Percentiles rank a stretch among this genome's conserved stretches.
phyloP scores from a whole-genome alignment of 306 rosid species.

The Geum urbanum region DNA sequence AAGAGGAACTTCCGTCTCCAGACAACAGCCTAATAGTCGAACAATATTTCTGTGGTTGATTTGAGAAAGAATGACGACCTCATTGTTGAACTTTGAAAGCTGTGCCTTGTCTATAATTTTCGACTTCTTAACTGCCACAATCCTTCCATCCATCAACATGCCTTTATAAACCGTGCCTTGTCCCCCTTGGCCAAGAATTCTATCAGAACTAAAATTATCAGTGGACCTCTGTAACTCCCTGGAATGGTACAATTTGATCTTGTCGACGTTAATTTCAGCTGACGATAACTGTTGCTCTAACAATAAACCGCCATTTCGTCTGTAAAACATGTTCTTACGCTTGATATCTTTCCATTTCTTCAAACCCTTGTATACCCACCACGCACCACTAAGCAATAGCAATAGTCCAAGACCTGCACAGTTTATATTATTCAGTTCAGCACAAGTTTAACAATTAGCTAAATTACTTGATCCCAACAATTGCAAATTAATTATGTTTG shows the following conservation, averaged over 20 bases:
- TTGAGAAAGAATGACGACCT: slow-evolving; percentile 1
- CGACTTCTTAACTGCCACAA: slow-evolving; percentile 24
- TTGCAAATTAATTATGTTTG: no score
- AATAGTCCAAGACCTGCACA: slow-evolving; percentile 1
- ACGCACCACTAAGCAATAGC: neutral
- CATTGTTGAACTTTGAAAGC: neutral
- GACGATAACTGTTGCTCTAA: neutral
- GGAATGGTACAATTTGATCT: slow-evolving; percentile 2
- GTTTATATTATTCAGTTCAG: no score
- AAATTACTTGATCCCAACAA: no score
- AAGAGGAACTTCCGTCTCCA: slow-evolving; percentile 12
- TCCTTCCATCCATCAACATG: slow-evolving; percentile 23
- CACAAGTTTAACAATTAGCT: no score
- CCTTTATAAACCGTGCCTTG: slow-evolving; percentile 5
- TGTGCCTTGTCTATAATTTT: neutral
- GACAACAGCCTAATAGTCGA: neutral
- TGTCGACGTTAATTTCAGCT: neutral
- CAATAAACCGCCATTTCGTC: slow-evolving; percentile 15
- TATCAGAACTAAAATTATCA: neutral
- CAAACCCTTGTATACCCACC: neutral
- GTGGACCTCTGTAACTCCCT: slow-evolving; percentile 16
- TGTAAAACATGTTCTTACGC: slow-evolving; percentile 11
- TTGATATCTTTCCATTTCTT: slow-evolving; percentile 13
- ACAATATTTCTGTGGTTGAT: neutral
- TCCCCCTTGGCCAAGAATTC: slow-evolving; percentile 28